Percentiles rank a stretch among this genome's conserved stretches.
Conservation (phyloP, 257 asterid genomes). For the Gynochthodes officinalis region DNA sequence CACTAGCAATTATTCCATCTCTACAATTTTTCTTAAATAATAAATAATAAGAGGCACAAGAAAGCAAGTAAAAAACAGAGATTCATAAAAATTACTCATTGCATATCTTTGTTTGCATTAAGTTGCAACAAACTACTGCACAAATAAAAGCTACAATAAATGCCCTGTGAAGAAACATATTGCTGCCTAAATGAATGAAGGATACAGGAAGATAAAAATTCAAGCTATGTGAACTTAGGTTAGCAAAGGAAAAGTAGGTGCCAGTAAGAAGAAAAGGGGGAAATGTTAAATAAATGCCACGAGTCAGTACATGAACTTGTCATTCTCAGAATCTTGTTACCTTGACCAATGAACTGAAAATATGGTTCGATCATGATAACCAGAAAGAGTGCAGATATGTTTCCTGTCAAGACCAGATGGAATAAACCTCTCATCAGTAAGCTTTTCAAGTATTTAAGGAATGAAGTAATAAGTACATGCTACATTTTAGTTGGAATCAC, state of each 20-base stretch:
- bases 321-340: slow-evolving; percentile 30
- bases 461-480: not conserved
- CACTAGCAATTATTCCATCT: slow-evolving; percentile 77
- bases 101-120: not conserved
- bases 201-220: not conserved
- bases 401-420: slow-evolving; percentile 52
- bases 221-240: not conserved
- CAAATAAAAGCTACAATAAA: not conserved
- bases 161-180: not conserved
- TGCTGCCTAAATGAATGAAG: not conserved
- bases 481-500: not conserved
- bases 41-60: slow-evolving; percentile 10
- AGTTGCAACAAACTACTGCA: not conserved
- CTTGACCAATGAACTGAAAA: slow-evolving; percentile 94
- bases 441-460: not conserved
- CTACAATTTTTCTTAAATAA: slow-evolving; percentile 36
- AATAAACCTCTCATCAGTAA: not conserved
- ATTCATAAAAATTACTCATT: not conserved
- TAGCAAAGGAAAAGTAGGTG: slow-evolving; percentile 1
- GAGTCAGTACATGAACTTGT: slow-evolving; percentile 11
- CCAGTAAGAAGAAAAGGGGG: slow-evolving; percentile 6
- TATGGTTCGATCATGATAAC: slow-evolving; percentile 89
- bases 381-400: slow-evolving; percentile 75
- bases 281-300: not conserved
- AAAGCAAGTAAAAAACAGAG: not conserved